Evolutionary conservation across 768 basidiomycete species (phyloP).

Genomic region (Panaeolus cyanescens): DNA sequence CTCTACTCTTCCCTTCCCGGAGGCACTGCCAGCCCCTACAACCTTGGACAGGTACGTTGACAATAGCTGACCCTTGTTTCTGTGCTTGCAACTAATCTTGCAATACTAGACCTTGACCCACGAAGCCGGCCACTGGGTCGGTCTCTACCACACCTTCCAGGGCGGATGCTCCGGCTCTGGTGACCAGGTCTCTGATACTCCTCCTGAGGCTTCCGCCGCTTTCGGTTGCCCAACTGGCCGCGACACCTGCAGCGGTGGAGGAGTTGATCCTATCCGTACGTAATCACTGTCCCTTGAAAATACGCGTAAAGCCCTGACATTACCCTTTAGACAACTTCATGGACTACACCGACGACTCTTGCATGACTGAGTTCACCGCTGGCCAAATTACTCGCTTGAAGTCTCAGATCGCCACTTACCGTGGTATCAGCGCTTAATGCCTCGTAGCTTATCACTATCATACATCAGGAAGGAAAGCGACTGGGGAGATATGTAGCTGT

Average conservation of each 20-base stretch:
- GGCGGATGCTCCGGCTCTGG: constrained; percentile 44
- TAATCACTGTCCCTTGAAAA: constrained; percentile 4
- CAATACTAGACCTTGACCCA: constrained; percentile 47
- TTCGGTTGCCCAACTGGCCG: constrained; percentile 41
- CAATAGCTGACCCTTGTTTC: constrained; percentile 14
- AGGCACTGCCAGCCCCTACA: constrained; percentile 42
- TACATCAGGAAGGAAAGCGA: neutral
- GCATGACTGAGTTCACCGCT: constrained; percentile 50
- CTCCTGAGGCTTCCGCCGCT: constrained; percentile 44
- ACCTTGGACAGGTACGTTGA: constrained; percentile 38
- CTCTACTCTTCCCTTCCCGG: constrained; percentile 43
- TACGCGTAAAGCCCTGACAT: neutral
- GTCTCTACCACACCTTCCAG: constrained; percentile 62
- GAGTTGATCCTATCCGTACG: constrained; percentile 47
- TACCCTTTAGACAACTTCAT: constrained; percentile 45
- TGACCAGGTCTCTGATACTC: constrained; percentile 48
- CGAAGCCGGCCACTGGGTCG: constrained; percentile 65
- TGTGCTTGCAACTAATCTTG: neutral
- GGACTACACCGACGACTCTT: constrained; percentile 54
- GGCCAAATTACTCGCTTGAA: constrained; percentile 39
- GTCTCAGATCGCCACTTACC: constrained; percentile 34
- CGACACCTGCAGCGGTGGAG: constrained; percentile 38
- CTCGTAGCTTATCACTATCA: neutral
- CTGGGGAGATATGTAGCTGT: neutral
- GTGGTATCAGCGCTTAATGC: constrained; percentile 23